These are phyloP conservation scores for Geranium incanum DNA, from an alignment of 441 rosid species.

Conservation along the genomic window DNA sequence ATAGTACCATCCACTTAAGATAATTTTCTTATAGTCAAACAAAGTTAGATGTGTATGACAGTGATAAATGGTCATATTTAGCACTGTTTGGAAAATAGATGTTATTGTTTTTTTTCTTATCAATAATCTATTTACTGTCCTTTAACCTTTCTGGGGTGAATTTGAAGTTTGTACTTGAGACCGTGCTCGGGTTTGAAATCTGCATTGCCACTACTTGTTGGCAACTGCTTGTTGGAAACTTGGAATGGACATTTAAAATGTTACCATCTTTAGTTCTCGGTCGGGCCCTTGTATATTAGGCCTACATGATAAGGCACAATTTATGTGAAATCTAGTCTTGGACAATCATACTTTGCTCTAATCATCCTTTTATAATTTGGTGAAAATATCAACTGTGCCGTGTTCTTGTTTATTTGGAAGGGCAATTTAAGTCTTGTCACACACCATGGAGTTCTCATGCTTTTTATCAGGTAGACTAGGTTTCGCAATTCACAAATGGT, in stretches of 20 bases:
- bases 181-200: not conserved
- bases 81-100: not conserved
- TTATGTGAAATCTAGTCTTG: not conserved
- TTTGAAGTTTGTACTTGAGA: not conserved
- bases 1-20: not conserved
- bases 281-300: not conserved
- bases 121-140: not conserved
- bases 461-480: not conserved
- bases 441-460: not conserved
- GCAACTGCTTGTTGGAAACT: not conserved
- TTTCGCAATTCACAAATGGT: not conserved
- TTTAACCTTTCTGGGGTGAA: not conserved
- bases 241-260: not conserved
- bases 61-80: not conserved
- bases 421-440: not conserved
- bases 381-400: not conserved
- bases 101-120: not conserved
- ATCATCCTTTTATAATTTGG: not conserved
- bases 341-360: not conserved
- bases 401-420: not conserved
- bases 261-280: not conserved
- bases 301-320: not conserved
- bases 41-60: not conserved
- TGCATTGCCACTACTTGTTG: not conserved
- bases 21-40: not conserved